Conservation (phyloP, 2,329 filamentous ascomycete species). For the Harringtonia lauricola region DNA sequence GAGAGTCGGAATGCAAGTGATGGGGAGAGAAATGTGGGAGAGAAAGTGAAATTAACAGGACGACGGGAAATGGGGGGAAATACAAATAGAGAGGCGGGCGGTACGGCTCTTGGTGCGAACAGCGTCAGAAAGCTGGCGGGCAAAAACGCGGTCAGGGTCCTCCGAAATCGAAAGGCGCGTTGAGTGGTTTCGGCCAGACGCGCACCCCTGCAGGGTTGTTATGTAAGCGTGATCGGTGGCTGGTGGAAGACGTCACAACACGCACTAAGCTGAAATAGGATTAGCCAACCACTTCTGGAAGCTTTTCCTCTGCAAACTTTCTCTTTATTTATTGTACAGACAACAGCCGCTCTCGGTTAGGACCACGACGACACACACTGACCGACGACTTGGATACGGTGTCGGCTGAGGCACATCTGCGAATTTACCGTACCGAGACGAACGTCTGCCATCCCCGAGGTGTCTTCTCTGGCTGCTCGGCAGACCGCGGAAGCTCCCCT, state of each 20-base stretch:
- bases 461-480: too few species aligned
- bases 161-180: conserved; percentile 8
- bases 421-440: too few species aligned
- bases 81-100: background rate
- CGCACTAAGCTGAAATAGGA: background rate
- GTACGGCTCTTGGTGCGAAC: background rate
- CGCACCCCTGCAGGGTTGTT: conserved; percentile 2
- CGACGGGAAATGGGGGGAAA: background rate
- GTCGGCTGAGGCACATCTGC: too few species aligned
- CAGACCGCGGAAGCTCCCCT: too few species aligned
- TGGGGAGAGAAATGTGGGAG: background rate
- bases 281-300: background rate
- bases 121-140: conserved; percentile 1
- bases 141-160: conserved; percentile 9
- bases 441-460: too few species aligned
- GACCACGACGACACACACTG: too few species aligned
- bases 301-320: conserved; percentile 3
- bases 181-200: conserved; percentile 10
- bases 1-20: background rate
- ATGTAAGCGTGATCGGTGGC: conserved; percentile 5
- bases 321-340: too few species aligned
- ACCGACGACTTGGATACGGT: too few species aligned
- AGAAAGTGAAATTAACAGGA: background rate
- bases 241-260: conserved; percentile 8
- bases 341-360: too few species aligned